Evolutionary conservation across 208 protist species (phyloP).

Genomic region (Entamoeba nuttalli): DNA sequence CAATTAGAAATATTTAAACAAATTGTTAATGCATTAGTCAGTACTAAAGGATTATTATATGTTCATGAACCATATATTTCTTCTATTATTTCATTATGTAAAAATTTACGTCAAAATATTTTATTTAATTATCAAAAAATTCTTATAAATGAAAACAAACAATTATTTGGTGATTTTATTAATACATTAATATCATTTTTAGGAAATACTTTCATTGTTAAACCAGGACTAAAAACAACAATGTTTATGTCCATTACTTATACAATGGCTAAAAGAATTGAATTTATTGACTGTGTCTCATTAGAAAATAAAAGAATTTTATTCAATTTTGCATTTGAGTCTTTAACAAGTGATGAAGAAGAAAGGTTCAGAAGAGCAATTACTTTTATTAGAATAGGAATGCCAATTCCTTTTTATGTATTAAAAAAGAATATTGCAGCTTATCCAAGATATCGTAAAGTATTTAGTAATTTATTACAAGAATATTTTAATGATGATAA

Average conservation of each 20-base stretch:
- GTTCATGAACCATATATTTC: background rate
- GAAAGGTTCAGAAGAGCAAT: background rate
- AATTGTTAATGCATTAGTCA: background rate
- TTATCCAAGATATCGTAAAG: background rate
- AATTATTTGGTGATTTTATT: background rate
- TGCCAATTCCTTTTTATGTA: background rate
- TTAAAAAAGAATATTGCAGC: background rate
- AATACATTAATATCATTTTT: background rate
- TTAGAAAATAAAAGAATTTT: background rate
- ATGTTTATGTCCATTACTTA: background rate
- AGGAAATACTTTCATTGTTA: background rate
- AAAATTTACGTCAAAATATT: background rate
- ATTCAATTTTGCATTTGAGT: background rate
- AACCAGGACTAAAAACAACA: background rate
- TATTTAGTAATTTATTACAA: background rate
- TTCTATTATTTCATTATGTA: background rate
- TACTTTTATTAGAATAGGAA: background rate
- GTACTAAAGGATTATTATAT: background rate
- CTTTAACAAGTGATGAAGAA: background rate
- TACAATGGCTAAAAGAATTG: background rate
- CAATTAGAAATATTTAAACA: background rate
- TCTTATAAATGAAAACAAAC: background rate
- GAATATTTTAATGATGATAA: background rate
- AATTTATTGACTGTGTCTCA: background rate
- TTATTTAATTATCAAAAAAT: background rate